These are phyloP conservation scores for Luffa aegyptiaca DNA, from an alignment of 306 rosid species.

Conservation along the genomic window DNA sequence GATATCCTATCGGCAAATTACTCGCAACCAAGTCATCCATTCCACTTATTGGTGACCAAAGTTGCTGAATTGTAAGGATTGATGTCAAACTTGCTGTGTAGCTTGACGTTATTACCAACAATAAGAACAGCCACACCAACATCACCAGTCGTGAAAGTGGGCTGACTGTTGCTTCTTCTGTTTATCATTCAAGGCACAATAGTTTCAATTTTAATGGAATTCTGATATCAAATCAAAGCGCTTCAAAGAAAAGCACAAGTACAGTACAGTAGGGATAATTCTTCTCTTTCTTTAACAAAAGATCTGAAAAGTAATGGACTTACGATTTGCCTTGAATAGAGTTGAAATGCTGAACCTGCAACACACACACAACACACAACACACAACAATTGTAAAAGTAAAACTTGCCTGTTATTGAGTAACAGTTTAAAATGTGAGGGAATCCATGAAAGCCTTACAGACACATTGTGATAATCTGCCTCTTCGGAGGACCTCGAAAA, in stretches of 20 bases:
- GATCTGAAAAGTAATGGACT: constrained; percentile 21
- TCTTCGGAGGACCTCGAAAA: constrained; percentile 91
- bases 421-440: not conserved
- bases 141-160: constrained; percentile 82
- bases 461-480: constrained; percentile 60
- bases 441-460: constrained; percentile 34
- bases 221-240: too few relatives aligned
- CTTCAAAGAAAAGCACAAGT: too few relatives aligned
- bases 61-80: constrained; percentile 83
- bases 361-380: not conserved
- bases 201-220: not conserved
- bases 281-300: not conserved
- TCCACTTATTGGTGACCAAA: constrained; percentile 76
- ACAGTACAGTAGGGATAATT: not conserved
- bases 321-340: constrained; percentile 76
- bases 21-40: constrained; percentile 72
- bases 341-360: constrained; percentile 98
- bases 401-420: too few relatives aligned
- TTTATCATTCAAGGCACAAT: not conserved
- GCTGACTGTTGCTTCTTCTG: constrained; percentile 73
- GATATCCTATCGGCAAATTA: constrained; percentile 79
- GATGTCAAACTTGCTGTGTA: constrained; percentile 94
- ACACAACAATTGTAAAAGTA: constrained; percentile 5
- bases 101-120: constrained; percentile 90
- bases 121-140: constrained; percentile 84